A percentile compares a stretch with the other conserved stretches of the same genome.
These are phyloP conservation scores for Trichoderma orchidacearum DNA, from an alignment of 495 filamentous ascomycete genomes.

Conservation along the genomic window DNA sequence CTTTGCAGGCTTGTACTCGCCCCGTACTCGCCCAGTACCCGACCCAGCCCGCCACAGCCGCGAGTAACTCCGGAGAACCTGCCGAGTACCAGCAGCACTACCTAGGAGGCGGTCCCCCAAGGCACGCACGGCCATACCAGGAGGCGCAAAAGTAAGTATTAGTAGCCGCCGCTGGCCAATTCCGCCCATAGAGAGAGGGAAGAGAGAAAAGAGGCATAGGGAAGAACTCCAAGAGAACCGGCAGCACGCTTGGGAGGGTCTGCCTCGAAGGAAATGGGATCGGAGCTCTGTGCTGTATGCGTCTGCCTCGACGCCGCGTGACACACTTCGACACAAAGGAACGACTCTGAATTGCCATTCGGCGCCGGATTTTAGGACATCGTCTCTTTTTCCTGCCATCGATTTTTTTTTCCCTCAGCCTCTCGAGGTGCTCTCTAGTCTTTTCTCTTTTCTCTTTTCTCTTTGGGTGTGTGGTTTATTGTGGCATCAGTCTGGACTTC, in stretches of 20 bases:
- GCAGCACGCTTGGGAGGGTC: not conserved
- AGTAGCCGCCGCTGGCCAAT: not conserved
- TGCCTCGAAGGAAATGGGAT: not conserved
- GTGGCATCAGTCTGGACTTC: not conserved
- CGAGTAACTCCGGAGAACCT: not conserved
- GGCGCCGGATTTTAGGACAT: too few species aligned
- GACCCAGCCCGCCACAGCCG: not conserved
- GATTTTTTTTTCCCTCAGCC: too few species aligned
- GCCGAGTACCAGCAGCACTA: not conserved
- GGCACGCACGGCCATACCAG: too few species aligned
- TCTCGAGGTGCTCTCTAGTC: not conserved
- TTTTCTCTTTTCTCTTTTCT: not conserved
- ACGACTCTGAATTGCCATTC: too few species aligned
- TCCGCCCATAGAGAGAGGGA: too few species aligned
- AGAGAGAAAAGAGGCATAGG: too few species aligned
- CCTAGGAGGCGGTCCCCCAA: too few species aligned
- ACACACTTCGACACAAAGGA: not conserved
- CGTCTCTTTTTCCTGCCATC: too few species aligned
- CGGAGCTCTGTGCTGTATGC: not conserved
- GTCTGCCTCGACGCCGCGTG: not conserved
- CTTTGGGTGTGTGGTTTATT: not conserved
- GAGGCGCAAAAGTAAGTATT: not conserved
- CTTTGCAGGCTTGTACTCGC: not conserved
- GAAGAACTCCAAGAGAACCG: not conserved
- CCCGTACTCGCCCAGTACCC: not conserved